Evolutionary conservation across 306 rosid species (phyloP).

Genomic region (Elaeagnus macrophylla): DNA sequence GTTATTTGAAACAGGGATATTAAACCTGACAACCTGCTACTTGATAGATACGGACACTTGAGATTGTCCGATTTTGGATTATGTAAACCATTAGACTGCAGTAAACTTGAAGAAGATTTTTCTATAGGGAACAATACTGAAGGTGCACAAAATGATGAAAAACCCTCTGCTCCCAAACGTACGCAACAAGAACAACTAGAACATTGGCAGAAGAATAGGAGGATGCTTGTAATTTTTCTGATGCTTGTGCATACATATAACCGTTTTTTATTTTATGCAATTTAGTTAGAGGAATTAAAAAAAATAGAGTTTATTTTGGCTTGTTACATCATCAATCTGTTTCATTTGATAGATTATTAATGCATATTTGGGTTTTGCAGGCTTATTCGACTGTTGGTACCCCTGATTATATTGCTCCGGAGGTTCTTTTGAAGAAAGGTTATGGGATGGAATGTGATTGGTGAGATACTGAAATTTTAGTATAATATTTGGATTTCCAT

Average conservation of each 20-base stretch:
- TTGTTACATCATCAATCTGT: no score
- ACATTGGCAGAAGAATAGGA: slow-evolving; percentile 95
- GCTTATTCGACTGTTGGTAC: slow-evolving; percentile 99
- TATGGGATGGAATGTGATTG: slow-evolving; percentile 99
- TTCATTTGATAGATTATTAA: not conserved
- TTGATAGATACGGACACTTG: slow-evolving; percentile 88
- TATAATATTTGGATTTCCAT: no score
- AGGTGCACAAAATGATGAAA: slow-evolving; percentile 50
- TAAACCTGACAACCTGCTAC: slow-evolving; percentile 94
- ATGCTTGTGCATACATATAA: not conserved
- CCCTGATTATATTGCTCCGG: slow-evolving; percentile 98
- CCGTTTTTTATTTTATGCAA: slow-evolving; percentile 6
- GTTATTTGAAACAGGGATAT: slow-evolving; percentile 66
- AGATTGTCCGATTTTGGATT: slow-evolving; percentile 95
- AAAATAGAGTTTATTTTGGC: not conserved
- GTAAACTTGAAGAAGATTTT: slow-evolving; percentile 71
- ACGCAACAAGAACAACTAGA: slow-evolving; percentile 87
- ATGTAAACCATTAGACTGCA: slow-evolving; percentile 96
- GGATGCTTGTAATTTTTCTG: slow-evolving; percentile 69
- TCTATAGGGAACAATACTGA: slow-evolving; percentile 43
- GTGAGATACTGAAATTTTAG: slow-evolving; percentile 34
- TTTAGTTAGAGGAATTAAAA: not conserved
- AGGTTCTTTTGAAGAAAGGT: slow-evolving; percentile 96
- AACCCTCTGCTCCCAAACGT: slow-evolving; percentile 57
- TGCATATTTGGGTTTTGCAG: slow-evolving; percentile 39